These are phyloP conservation scores for Heterobasidion irregulare DNA, from an alignment of 1,284 basidiomycete species.

Conservation along the genomic window DNA sequence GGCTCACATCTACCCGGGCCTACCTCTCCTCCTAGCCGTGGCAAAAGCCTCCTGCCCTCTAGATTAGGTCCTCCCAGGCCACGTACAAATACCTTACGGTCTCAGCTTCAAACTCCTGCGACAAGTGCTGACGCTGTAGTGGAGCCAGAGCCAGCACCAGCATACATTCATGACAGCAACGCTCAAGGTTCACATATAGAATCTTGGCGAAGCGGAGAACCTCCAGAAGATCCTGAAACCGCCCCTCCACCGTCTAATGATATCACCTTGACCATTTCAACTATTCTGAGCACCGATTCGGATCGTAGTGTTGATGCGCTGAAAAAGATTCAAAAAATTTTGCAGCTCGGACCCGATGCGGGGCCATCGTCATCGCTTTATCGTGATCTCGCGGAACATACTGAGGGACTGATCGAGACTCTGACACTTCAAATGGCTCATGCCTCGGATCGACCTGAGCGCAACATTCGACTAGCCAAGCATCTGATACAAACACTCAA, in stretches of 20 bases:
- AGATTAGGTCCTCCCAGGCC: conserved; percentile 54
- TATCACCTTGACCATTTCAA: conserved; percentile 73
- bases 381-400: conserved; percentile 74
- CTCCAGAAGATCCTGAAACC: conserved; percentile 25
- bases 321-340: conserved; percentile 82
- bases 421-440: conserved; percentile 85
- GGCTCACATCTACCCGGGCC: conserved; percentile 28
- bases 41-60: conserved; percentile 63
- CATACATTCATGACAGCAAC: conserved; percentile 8
- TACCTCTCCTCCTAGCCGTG: conserved; percentile 41
- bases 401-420: conserved; percentile 82
- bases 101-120: conserved; percentile 3
- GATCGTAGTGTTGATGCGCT: conserved; percentile 86
- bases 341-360: conserved; percentile 67
- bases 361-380: conserved; percentile 61
- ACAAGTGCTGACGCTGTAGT: neutral
- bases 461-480: conserved; percentile 88
- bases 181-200: conserved; percentile 13
- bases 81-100: conserved; percentile 21
- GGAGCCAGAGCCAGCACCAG: conserved; percentile 1
- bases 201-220: conserved; percentile 12
- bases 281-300: conserved; percentile 80
- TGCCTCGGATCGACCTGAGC: conserved; percentile 75
- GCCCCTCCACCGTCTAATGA: conserved; percentile 23
- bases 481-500: conserved; percentile 93